Evolutionary conservation across 2,329 filamentous ascomycete species (phyloP).

Genomic region (Endothia cerciana): DNA sequence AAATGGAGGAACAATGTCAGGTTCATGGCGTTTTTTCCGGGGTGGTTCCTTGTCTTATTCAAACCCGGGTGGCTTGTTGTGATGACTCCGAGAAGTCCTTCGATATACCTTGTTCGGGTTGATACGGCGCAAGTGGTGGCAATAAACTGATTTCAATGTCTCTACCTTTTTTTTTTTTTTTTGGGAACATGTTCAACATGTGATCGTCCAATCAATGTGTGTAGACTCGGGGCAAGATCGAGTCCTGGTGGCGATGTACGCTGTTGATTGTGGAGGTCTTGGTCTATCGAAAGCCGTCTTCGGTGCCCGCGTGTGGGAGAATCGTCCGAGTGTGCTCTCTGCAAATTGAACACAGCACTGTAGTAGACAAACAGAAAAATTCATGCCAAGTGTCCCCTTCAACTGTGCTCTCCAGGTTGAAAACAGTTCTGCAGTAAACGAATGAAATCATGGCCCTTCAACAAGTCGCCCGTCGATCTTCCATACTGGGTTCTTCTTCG

Average conservation of each 20-base stretch:
- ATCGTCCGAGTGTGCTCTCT: background rate
- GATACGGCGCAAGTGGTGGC: slow-evolving; percentile 9
- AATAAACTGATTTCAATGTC: slow-evolving; percentile 5
- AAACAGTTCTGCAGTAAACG: background rate
- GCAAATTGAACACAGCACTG: background rate
- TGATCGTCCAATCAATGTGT: background rate
- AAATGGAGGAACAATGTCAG: background rate
- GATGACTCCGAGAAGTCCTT: background rate
- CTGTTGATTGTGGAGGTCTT: background rate
- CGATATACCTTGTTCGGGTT: background rate
- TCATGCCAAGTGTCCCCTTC: background rate
- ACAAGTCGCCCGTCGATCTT: background rate
- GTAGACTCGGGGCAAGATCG: background rate
- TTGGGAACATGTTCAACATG: background rate
- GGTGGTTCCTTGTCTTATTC: background rate
- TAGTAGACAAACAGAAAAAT: background rate
- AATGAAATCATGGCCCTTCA: background rate
- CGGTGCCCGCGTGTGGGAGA: background rate
- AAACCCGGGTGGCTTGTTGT: slow-evolving; percentile 9
- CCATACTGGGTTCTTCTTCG: background rate
- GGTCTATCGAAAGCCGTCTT: background rate
- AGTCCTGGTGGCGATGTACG: background rate
- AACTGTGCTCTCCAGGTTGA: background rate
- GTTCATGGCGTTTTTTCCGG: background rate
- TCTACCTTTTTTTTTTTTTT: background rate